These are phyloP conservation scores for Cephaloascus albidus DNA, from an alignment of 805 yeast genomes.

Conservation along the genomic window DNA sequence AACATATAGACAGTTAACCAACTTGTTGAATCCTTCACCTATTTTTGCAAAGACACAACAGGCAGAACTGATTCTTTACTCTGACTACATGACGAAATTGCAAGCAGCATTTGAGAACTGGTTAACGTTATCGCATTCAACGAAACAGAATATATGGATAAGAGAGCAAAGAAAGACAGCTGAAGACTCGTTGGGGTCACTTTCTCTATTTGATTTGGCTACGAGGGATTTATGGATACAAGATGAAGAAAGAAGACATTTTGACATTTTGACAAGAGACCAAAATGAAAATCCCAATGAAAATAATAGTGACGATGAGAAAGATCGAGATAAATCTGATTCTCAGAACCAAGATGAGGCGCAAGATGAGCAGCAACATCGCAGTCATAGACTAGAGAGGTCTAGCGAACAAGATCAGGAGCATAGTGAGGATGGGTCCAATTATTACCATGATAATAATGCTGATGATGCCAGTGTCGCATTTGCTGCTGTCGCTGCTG, in stretches of 20 bases:
- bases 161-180: constrained; percentile 34
- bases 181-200: constrained; percentile 28
- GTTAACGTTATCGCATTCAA: constrained; percentile 22
- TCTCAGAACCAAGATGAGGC: no score
- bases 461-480: background rate
- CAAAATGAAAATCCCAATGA: background rate
- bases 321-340: no score
- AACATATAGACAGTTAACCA: constrained; percentile 19
- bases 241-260: constrained; percentile 11
- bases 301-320: background rate
- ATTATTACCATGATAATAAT: background rate
- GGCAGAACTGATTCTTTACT: constrained; percentile 5
- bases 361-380: background rate
- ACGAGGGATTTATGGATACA: constrained; percentile 29
- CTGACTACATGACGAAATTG: constrained; percentile 26
- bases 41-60: background rate
- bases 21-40: background rate
- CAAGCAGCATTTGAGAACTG: constrained; percentile 37
- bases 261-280: background rate
- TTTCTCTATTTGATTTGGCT: constrained; percentile 33
- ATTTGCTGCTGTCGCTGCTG: background rate
- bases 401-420: no score
- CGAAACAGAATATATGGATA: constrained; percentile 31
- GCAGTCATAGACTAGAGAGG: no score
- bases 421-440: background rate